Conservation (phyloP, 2,329 filamentous ascomycete genomes). For the Aphanocladium album region DNA sequence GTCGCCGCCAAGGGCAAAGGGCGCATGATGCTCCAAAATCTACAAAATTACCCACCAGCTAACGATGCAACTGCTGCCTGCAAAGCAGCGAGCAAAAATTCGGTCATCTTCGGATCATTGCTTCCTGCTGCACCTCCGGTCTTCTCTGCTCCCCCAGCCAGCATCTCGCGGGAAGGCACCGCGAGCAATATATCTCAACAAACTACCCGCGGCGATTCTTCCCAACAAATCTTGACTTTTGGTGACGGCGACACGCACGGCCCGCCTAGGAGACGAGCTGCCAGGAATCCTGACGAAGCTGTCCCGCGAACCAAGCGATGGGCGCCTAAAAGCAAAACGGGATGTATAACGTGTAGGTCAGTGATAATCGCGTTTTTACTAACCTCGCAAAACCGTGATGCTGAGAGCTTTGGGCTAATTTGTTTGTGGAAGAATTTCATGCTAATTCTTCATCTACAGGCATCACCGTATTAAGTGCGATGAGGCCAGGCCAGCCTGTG, state of each 20-base stretch:
- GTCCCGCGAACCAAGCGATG: slow-evolving; percentile 7
- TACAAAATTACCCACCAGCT: not conserved
- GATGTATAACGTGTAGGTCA: slow-evolving; percentile 5
- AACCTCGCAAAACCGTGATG: not conserved
- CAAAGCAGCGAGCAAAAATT: too few relatives aligned
- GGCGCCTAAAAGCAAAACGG: slow-evolving; percentile 7
- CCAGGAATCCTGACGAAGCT: not conserved
- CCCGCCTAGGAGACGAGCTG: slow-evolving; percentile 1
- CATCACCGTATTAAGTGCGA: slow-evolving; percentile 6
- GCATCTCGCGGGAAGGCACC: not conserved
- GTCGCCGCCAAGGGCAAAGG: not conserved
- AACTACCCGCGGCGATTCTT: too few relatives aligned
- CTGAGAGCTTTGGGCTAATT: not conserved
- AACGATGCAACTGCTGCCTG: too few relatives aligned
- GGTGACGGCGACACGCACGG: not conserved
- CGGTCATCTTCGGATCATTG: too few relatives aligned
- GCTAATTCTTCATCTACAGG: not conserved
- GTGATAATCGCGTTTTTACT: not conserved
- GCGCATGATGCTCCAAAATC: not conserved
- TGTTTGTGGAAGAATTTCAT: not conserved
- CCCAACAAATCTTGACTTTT: not conserved
- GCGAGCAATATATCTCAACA: too few relatives aligned
- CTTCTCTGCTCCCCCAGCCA: not conserved
- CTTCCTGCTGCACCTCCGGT: too few relatives aligned
- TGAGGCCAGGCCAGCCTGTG: slow-evolving; percentile 4